Evolutionary conservation across 148 eudicot genomes (phyloP), one percentile per base, ranked within the genome.

Genomic region (Suaeda aralocaspica): DNA sequence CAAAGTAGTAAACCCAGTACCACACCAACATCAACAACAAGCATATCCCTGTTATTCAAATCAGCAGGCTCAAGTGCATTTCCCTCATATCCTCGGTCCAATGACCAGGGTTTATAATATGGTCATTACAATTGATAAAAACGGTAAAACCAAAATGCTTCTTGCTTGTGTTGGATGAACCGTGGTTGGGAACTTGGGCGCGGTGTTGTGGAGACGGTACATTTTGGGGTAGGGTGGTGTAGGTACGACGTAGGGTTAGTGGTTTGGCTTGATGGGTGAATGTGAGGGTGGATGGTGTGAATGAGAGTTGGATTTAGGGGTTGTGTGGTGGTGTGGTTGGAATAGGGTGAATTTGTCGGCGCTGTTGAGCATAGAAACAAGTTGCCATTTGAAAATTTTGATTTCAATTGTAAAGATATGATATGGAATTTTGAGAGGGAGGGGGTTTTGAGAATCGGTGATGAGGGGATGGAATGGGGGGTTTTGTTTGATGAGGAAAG

Each of bases 61-160:
- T 90, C 93, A 34, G 92, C 93, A 9, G 96, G 96, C 73, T 91
- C 94, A n/a, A 91, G 79, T 0, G 97, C 94, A 16, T 89, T 94
- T 87, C 92, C 42, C 97, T 85, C 97, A 91, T 91, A 74, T 85
- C 90, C 77, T 88, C 91, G 70, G 88, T 91, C 94, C 94, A 91
- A 83, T 87, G 94, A 4, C 87, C 88, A 25, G 94, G 97, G 66
- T 88, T 91, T 48, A 88, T 79, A 45, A 88, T 74, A 50, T 84
- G 85, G 66, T 91, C 94, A 82, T 91, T 87, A 85, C 94, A 74
- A 88, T 81, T 24, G 94, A 91, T 45, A 92, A 68, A 46, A 90
- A 90, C 76, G 82, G 65, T 92, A 92, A 64, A 92, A 92, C 98
- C 96, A 92, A 76, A 90, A 90, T 0, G 98, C 98, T 78, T 90